Evolutionary conservation across 1,284 basidiomycete genomes (phyloP).

Genomic region (Macrocybe sp.): DNA sequence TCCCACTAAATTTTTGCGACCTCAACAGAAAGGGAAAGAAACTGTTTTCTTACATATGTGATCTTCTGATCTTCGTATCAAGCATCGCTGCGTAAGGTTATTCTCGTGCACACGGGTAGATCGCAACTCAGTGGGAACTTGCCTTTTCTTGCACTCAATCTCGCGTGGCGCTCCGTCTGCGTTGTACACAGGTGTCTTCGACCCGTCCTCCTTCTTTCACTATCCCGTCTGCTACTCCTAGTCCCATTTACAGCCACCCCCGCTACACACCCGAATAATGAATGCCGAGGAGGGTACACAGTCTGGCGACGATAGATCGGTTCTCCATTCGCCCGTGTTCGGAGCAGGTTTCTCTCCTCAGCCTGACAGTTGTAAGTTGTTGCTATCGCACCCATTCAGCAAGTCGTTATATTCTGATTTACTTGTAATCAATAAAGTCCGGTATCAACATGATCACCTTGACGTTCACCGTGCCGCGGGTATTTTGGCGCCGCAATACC

Average conservation of each 20-base stretch:
- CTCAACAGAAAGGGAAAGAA: constrained; percentile 8
- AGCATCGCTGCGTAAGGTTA: constrained; percentile 24
- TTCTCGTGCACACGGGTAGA: constrained; percentile 13
- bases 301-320: constrained; percentile 69
- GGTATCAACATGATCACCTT: constrained; percentile 56
- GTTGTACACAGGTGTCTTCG: constrained; percentile 14
- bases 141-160: constrained; percentile 26
- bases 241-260: constrained; percentile 46
- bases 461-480: constrained; percentile 42
- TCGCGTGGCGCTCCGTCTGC: constrained; percentile 26
- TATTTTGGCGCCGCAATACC: constrained; percentile 44
- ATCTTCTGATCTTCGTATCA: constrained; percentile 31
- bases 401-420: constrained; percentile 30
- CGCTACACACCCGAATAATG: constrained; percentile 44
- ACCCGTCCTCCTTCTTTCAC: constrained; percentile 18
- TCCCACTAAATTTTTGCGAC: no score
- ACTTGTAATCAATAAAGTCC: constrained; percentile 54
- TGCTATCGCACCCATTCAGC: constrained; percentile 35
- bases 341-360: constrained; percentile 39
- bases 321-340: constrained; percentile 64
- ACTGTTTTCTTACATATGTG: constrained; percentile 12
- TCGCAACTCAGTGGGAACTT: constrained; percentile 15
- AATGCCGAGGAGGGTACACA: constrained; percentile 57
- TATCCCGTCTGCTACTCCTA: constrained; percentile 31
- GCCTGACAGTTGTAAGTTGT: constrained; percentile 43